Base-by-base conservation (phyloP, 345 rosid genomes). In the Lagerstroemia speciosa region DNA sequence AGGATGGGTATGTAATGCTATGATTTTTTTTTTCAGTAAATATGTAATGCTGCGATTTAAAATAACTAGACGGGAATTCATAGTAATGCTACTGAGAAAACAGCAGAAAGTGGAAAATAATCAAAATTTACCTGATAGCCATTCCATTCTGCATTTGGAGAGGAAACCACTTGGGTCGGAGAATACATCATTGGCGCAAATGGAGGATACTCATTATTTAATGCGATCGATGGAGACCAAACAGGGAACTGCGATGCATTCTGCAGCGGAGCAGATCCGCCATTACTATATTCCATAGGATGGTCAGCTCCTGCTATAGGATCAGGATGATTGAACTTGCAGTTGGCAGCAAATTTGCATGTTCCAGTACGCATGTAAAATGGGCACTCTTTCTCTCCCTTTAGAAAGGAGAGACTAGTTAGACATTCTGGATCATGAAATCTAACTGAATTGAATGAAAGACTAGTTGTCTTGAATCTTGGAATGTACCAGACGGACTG, bases 291-390 rank as follows among this genome's bases (percentile, higher is more conserved):
- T 72, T 81, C 77, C 36, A 83, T 65, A 68, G 87, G 75, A 66
- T 82, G 74, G 37, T 88, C 90, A 57, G 78, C 84, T 69, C 84
- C 84, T 0, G 76, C 77, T 19, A 87, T 79, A 33, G 98, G 98
- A 78, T 94, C 96, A n/a, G 99, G 99, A 87, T 94, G 99, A 78
- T 89, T 85, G 70, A 87, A 94, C 76, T 77, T 86, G 88, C 99
- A 94, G 77, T 73, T 87, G 63, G 86, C 72, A 66, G 89, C 96
- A 79, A 65, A 94, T 74, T 89, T 94, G 85, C 99, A 94, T 71
- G 98, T 89, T 69, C 92, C 98, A 76, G 81, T 89, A 50, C 93
- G 96, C 98, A 94, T 94, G 81, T 88, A 94, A 81, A 76, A 91
- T 10, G 83, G 92, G 67, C 99, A 91, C 74, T 94, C 98, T 71